phyloP scores from a whole-genome alignment of 495 filamentous ascomycete genomes.

The Hypoxylon fuscum region DNA sequence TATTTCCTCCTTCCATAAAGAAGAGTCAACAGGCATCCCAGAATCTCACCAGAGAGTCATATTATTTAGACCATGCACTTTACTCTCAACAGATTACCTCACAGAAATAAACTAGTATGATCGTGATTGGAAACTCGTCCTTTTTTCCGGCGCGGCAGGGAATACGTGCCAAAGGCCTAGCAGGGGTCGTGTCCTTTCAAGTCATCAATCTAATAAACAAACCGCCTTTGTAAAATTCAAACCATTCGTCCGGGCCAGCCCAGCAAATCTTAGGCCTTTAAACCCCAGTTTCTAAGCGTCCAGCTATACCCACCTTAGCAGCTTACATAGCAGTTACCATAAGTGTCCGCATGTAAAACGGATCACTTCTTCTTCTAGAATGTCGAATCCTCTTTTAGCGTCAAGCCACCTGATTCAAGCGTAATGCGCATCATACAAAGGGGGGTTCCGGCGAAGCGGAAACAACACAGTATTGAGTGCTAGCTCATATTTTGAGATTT shows the following conservation, averaged over 20 bases:
- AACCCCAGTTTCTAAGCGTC: constrained; percentile 23
- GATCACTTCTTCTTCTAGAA: constrained; percentile 35
- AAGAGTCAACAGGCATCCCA: no score
- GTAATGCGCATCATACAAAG: constrained; percentile 7
- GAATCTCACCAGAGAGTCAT: neutral
- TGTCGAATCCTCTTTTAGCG: constrained; percentile 19
- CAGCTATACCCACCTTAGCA: constrained; percentile 4
- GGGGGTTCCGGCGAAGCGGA: constrained; percentile 23
- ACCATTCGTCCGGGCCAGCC: constrained; percentile 32
- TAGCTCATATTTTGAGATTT: no score
- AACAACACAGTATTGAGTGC: neutral
- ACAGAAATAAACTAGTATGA: constrained; percentile 19
- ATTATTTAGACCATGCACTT: constrained; percentile 12
- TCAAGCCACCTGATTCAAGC: constrained; percentile 21
- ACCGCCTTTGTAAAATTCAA: constrained; percentile 12
- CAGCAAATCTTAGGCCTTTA: constrained; percentile 1
- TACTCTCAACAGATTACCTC: constrained; percentile 24
- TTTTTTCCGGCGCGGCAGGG: constrained; percentile 38
- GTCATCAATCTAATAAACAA: constrained; percentile 1
- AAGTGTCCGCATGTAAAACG: constrained; percentile 10
- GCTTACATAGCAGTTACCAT: constrained; percentile 1
- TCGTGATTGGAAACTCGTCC: constrained; percentile 28
- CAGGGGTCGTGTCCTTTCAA: constrained; percentile 4
- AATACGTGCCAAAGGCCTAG: constrained; percentile 8
- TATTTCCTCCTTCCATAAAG: no score